A percentile compares a stretch with the other conserved stretches of the same genome.
These are phyloP conservation scores for Blastobotrys elegans DNA, from an alignment of 1,139 yeast species.

Conservation along the genomic window DNA sequence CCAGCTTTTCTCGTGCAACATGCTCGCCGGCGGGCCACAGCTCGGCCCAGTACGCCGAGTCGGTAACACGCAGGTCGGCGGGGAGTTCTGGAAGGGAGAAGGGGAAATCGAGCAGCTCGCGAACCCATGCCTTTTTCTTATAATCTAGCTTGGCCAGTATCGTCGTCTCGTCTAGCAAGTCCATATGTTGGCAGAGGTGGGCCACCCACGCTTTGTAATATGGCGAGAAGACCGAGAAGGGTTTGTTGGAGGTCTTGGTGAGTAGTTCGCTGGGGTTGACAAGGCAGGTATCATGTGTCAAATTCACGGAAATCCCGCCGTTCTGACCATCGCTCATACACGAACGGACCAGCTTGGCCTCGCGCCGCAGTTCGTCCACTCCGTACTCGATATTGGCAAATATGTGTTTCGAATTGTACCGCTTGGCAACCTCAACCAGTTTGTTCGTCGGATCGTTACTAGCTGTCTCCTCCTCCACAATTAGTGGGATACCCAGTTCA, in stretches of 20 bases:
- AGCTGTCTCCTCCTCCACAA: slow-evolving; percentile 35
- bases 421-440: slow-evolving; percentile 15
- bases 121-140: background rate
- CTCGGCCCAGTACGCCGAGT: slow-evolving; percentile 20
- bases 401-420: slow-evolving; percentile 34
- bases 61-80: background rate
- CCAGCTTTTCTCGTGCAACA: slow-evolving; percentile 36
- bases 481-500: slow-evolving; percentile 40
- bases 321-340: slow-evolving; percentile 23
- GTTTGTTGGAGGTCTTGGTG: slow-evolving; percentile 42
- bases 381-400: slow-evolving; percentile 47
- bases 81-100: slow-evolving; percentile 6
- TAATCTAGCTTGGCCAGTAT: background rate
- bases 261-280: slow-evolving; percentile 43
- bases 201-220: slow-evolving; percentile 48
- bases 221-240: slow-evolving; percentile 49
- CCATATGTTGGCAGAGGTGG: slow-evolving; percentile 16
- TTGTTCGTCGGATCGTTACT: slow-evolving; percentile 21
- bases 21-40: slow-evolving; percentile 40
- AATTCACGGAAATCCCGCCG: slow-evolving; percentile 28
- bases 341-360: slow-evolving; percentile 27
- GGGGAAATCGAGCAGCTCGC: background rate
- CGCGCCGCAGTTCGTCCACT: slow-evolving; percentile 46
- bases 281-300: slow-evolving; percentile 46
- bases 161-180: slow-evolving; percentile 8